phyloP scores from a whole-genome alignment of 2,329 filamentous ascomycete species.

The Macrophomina tecta region DNA sequence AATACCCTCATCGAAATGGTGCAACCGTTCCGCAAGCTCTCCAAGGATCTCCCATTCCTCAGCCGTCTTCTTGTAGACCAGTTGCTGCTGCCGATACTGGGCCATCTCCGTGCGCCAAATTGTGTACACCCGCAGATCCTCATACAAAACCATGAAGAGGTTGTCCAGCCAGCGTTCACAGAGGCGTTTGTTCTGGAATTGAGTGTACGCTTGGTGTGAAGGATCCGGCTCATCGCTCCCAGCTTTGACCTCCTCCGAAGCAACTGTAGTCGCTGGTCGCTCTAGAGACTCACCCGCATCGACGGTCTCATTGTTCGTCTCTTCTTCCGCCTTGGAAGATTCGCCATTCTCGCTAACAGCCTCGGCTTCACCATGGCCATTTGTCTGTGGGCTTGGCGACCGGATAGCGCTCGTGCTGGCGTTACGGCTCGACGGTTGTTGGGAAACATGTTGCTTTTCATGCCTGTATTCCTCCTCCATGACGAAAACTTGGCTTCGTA shows the following conservation, averaged over 20 bases:
- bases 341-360: constrained; percentile 39
- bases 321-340: constrained; percentile 35
- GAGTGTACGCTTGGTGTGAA: constrained; percentile 77
- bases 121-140: constrained; percentile 96
- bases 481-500: constrained; percentile 95
- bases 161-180: constrained; percentile 99
- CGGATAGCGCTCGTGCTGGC: constrained; percentile 81
- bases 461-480: constrained; percentile 99
- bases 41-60: constrained; percentile 99
- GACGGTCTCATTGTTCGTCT: constrained; percentile 34
- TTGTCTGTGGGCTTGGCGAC: constrained; percentile 61
- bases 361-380: constrained; percentile 47
- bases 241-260: constrained; percentile 76
- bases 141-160: constrained; percentile 98
- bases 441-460: constrained; percentile 69
- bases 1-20: constrained; percentile 87
- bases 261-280: constrained; percentile 79
- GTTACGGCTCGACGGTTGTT: constrained; percentile 64
- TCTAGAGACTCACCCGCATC: constrained; percentile 62
- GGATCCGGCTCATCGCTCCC: constrained; percentile 70
- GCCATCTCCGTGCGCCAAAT: constrained; percentile 99
- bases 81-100: constrained; percentile 89
- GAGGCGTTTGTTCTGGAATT: constrained; percentile 94
- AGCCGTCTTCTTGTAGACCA: constrained; percentile 94
- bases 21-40: constrained; percentile 87